phyloP scores from a whole-genome alignment of 306 rosid species.

The Hippophae rhamnoides region DNA sequence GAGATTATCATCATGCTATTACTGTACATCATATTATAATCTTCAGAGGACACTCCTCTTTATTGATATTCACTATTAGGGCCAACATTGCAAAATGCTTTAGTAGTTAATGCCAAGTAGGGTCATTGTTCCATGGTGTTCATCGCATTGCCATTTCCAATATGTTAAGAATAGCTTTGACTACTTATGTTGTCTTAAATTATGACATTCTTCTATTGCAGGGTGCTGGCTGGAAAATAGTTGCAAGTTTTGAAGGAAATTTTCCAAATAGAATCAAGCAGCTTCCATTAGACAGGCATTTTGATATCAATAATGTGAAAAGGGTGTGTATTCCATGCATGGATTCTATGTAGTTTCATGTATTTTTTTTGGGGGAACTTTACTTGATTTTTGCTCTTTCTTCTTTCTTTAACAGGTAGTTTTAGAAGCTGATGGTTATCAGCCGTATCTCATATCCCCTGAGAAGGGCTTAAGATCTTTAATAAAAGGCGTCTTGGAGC shows the following conservation, averaged over 20 bases:
- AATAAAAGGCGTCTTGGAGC: constrained; percentile 85
- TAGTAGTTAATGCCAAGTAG: too few relatives aligned
- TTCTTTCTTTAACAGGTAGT: constrained; percentile 31
- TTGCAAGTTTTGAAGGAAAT: constrained; percentile 50
- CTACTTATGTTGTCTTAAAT: background rate
- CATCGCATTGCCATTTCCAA: too few relatives aligned
- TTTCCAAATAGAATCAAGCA: constrained; percentile 67
- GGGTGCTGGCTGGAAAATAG: constrained; percentile 70
- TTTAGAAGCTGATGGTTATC: constrained; percentile 64
- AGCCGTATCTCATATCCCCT: constrained; percentile 69
- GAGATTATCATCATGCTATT: too few relatives aligned
- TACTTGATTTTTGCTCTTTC: background rate
- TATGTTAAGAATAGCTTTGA: too few relatives aligned
- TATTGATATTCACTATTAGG: too few relatives aligned
- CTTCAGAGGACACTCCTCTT: too few relatives aligned
- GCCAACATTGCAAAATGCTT: too few relatives aligned
- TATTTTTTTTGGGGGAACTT: background rate
- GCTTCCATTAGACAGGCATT: constrained; percentile 52
- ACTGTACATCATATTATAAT: too few relatives aligned
- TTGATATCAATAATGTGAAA: constrained; percentile 57
- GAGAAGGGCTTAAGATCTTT: constrained; percentile 87
- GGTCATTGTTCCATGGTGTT: too few relatives aligned
- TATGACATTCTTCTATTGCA: constrained; percentile 14
- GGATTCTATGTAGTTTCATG: background rate
- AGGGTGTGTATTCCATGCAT: constrained; percentile 32